Conservation (phyloP, 2,329 filamentous ascomycete species). For the Drechslerella stenobrocha region DNA sequence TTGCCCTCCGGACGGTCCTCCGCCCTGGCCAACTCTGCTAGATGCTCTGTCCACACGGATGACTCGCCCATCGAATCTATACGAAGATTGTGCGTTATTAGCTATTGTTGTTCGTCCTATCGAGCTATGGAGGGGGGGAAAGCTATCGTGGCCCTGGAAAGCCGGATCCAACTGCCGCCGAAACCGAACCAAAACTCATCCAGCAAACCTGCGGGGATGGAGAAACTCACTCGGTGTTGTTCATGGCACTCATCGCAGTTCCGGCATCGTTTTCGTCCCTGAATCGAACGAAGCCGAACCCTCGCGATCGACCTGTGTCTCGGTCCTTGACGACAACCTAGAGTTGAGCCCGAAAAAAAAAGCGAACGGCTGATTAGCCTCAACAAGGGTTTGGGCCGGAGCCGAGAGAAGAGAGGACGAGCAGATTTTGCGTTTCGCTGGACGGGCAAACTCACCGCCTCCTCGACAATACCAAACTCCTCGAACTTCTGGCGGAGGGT, state of each 20-base stretch:
- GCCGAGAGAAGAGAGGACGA: constrained; percentile 29
- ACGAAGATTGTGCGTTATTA: constrained; percentile 50
- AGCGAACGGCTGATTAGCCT: constrained; percentile 48
- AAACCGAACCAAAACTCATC: constrained; percentile 1
- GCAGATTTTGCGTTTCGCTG: constrained; percentile 42
- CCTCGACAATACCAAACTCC: constrained; percentile 85
- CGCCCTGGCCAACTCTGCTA: constrained; percentile 58
- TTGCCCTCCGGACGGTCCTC: constrained; percentile 13
- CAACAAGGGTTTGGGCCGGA: constrained; percentile 48
- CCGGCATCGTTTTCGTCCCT: constrained; percentile 73
- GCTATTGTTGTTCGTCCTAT: constrained; percentile 18
- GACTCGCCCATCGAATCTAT: constrained; percentile 85
- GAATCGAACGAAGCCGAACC: constrained; percentile 96
- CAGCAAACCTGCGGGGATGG: constrained; percentile 13
- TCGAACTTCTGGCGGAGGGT: constrained; percentile 89
- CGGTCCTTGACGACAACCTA: constrained; percentile 97
- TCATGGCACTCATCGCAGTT: constrained; percentile 70
- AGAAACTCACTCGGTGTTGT: constrained; percentile 78
- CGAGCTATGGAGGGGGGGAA: constrained; percentile 37
- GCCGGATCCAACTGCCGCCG: constrained; percentile 39
- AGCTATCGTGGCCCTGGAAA: constrained; percentile 47
- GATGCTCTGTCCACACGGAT: constrained; percentile 69
- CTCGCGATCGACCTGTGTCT: constrained; percentile 92
- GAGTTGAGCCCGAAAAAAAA: constrained; percentile 44
- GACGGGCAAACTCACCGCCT: constrained; percentile 73